These are phyloP conservation scores for Phalaenopsis equestris DNA, from an alignment of 106 monocot genomes.

Conservation along the genomic window DNA sequence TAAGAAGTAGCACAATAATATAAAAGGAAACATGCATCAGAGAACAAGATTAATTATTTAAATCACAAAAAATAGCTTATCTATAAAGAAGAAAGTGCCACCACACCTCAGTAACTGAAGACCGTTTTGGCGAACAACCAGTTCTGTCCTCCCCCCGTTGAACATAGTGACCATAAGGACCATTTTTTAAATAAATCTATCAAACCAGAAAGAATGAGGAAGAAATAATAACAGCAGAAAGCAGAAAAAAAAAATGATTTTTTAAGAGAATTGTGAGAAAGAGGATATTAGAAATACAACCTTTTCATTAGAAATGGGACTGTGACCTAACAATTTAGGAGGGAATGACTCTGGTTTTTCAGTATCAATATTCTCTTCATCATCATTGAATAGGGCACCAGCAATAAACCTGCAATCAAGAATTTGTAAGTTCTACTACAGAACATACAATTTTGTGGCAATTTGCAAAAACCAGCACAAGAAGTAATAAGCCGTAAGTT, in stretches of 20 bases:
- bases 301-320: conserved; percentile 59
- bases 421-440: not conserved
- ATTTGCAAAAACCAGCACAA: not conserved
- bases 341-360: conserved; percentile 49
- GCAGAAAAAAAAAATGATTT: not conserved
- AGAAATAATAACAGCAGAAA: not conserved
- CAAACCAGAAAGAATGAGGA: not conserved
- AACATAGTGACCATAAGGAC: conserved; percentile 89
- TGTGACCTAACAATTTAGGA: conserved; percentile 60
- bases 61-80: not conserved
- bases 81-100: not conserved
- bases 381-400: conserved; percentile 38
- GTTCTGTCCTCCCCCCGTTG: conserved; percentile 82
- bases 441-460: not conserved
- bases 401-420: conserved; percentile 50
- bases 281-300: conserved; percentile 17
- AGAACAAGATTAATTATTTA: not conserved
- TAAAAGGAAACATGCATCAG: not conserved
- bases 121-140: conserved; percentile 70
- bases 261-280: not conserved
- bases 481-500: not conserved
- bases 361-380: conserved; percentile 32
- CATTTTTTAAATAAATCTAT: conserved; percentile 84
- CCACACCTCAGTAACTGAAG: conserved; percentile 63
- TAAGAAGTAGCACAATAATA: not conserved